Base-by-base conservation (phyloP, 2,329 filamentous ascomycete genomes). In the Xylaria sp. region DNA sequence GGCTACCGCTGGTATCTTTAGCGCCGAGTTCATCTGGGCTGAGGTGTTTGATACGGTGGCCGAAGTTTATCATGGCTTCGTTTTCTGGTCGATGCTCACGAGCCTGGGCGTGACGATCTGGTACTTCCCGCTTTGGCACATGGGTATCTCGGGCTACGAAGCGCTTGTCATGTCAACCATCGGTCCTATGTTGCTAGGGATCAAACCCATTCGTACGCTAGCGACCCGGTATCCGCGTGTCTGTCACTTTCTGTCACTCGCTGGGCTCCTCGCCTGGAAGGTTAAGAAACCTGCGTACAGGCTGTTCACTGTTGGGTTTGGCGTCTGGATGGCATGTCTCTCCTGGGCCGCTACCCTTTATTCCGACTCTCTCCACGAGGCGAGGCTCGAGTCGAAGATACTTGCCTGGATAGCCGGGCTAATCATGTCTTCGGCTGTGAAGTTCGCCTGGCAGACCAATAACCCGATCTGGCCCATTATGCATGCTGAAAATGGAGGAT, bases 91-190 rank as follows among this genome's bases (percentile, higher is more conserved):
- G 8, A 89, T 93, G 69, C 78, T 97, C 61, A 99, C 94, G 54
- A 91, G 91, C 56, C 79, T 99, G 48, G 92, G 91, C 21, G 79
- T 99, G 41, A 80, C 90, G 39, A 89, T 99, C 41, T 99, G 94
- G 94, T 99, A 95, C 73, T 99, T 99, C 71, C 94, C 94, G 13
- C 83, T 99, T 9, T 99, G 94, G 94, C 86, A 97, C 71, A 99
- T 99, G 94, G 94, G 94, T 22, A 95, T 99, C 56, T 97, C 93
- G 3, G 94, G 94, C 59, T 99, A 94, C 69, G 94, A 99, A 74
- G 88, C 87, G 40, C 80, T 96, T 62, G 87, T 99, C 67, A 88
- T 97, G 85, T 84, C 83, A 45, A 93, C 91, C 2, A 73, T 93
- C 47, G 90, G 92, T 4, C 94, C 94, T 0, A 78, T 92, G 38